phyloP scores from a whole-genome alignment of 139 green algal species.

The Helicosporidium sp. region DNA sequence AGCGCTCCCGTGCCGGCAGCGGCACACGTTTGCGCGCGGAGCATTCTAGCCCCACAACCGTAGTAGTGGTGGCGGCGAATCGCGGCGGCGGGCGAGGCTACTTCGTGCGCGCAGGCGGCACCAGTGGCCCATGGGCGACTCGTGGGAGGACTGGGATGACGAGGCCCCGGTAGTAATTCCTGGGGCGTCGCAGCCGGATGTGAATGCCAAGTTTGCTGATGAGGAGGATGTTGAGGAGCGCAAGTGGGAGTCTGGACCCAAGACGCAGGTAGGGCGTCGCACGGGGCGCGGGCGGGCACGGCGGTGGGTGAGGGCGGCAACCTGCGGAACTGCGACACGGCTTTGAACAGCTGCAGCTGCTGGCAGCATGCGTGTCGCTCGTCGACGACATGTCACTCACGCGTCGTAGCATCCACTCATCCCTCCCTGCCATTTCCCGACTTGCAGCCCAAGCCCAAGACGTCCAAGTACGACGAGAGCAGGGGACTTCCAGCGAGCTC shows the following conservation, averaged over 20 bases:
- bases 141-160: conserved; percentile 31
- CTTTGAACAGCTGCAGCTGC: too few species aligned
- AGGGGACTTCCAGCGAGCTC: conserved; percentile 4
- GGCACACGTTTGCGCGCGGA: neutral
- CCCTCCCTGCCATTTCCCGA: neutral
- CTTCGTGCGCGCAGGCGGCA: too few species aligned
- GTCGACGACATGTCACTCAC: neutral
- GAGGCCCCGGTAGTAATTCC: conserved; percentile 15
- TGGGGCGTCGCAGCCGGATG: conserved; percentile 1
- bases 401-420: neutral
- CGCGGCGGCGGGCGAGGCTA: too few species aligned
- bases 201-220: conserved; percentile 22
- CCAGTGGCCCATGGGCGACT: conserved; percentile 7
- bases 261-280: conserved; percentile 22
- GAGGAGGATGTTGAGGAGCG: conserved; percentile 34
- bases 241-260: conserved; percentile 25
- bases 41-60: too few species aligned
- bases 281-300: neutral
- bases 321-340: too few species aligned
- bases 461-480: conserved; percentile 24
- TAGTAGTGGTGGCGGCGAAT: too few species aligned
- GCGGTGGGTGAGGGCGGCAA: neutral
- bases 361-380: neutral
- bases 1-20: neutral
- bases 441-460: conserved; percentile 19